These are phyloP conservation scores for Puccinia novopanici DNA, from an alignment of 1,284 basidiomycete genomes.

Conservation along the genomic window DNA sequence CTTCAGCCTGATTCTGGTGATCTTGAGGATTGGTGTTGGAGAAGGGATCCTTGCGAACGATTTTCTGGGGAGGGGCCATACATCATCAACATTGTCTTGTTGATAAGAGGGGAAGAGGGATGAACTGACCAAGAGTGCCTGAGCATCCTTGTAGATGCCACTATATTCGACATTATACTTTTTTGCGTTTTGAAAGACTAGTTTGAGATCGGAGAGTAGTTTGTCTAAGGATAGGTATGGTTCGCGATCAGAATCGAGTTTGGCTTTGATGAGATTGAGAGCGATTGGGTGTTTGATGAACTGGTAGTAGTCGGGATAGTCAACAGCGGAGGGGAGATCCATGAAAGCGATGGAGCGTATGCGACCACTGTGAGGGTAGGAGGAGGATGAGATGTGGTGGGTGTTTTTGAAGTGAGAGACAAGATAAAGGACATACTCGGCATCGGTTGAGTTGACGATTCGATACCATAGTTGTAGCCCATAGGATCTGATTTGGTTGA, in stretches of 20 bases:
- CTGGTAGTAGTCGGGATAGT: slow-evolving; percentile 48
- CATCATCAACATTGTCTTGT: background rate
- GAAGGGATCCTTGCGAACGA: slow-evolving; percentile 1
- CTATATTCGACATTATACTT: slow-evolving; percentile 54
- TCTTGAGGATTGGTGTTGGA: background rate
- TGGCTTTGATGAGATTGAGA: slow-evolving; percentile 40
- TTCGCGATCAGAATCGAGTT: slow-evolving; percentile 22
- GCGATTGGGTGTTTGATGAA: slow-evolving; percentile 44
- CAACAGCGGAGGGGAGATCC: slow-evolving; percentile 36
- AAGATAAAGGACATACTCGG: slow-evolving; percentile 13
- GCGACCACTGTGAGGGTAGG: slow-evolving; percentile 19
- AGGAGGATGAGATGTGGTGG: background rate
- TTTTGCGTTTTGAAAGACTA: slow-evolving; percentile 56
- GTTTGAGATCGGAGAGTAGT: slow-evolving; percentile 54
- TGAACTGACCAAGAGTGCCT: slow-evolving; percentile 52
- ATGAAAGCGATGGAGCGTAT: slow-evolving; percentile 31
- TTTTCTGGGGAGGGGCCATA: background rate
- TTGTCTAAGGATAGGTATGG: slow-evolving; percentile 52
- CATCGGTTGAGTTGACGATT: slow-evolving; percentile 45
- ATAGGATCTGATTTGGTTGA: slow-evolving; percentile 23
- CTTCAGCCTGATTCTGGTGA: background rate
- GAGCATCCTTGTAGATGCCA: slow-evolving; percentile 54
- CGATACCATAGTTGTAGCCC: slow-evolving; percentile 35
- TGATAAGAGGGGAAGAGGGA: background rate
- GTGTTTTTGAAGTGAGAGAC: background rate